Evolutionary conservation across 1,284 basidiomycete genomes (phyloP), one percentile per base, ranked within the genome.

Genomic region (Malassezia restricta): DNA sequence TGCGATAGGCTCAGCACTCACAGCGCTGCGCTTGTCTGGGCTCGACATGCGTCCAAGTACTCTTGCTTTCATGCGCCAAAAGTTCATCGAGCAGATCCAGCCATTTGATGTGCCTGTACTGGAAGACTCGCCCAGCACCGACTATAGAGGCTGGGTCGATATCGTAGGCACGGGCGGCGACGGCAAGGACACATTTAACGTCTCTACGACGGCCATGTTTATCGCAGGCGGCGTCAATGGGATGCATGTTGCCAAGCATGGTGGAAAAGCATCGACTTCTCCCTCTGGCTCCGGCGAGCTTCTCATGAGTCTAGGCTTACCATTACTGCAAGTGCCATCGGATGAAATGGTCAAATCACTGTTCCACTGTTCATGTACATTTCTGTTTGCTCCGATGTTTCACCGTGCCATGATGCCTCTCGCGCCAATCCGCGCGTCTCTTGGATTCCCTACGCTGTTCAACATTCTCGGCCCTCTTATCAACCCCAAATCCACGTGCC

Each of bases 401-500:
- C 90, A 98, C 75, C 90, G 91, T 0, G 76, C 86, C 0, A 79
- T 96, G 37, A 86, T 85, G 0, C 79, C 82, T 58, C 79, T 98
- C 61, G 87, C 85, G 0, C 89, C 91, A 0, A 82, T 86, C 66
- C 84, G 92, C 48, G 84, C 85, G 64, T 76, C 82, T 0, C 82
- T 98, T 47, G 89, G 90, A 53, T 95, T 95, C 78, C 86, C 91
- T 27, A 96, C 92, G 3, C 83, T 98, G 77, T 96, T 96, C 81
- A 98, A 98, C 76, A 78, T 94, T 54, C 79, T 96, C 38, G 92
- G 94, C 0, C 92, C 92, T 0, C 79, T 96, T 39, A 85, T 95
- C 75, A 96, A 95, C 75, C 94, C 92, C 0, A 85, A 87, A 0
- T 76, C 78, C 15, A 92, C 92, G 0, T 78, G 27, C 82, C 87